Evolutionary conservation across 2,329 filamentous ascomycete genomes (phyloP), one percentile per base, ranked within the genome.

Genomic region (Gliomastix tumulicola): DNA sequence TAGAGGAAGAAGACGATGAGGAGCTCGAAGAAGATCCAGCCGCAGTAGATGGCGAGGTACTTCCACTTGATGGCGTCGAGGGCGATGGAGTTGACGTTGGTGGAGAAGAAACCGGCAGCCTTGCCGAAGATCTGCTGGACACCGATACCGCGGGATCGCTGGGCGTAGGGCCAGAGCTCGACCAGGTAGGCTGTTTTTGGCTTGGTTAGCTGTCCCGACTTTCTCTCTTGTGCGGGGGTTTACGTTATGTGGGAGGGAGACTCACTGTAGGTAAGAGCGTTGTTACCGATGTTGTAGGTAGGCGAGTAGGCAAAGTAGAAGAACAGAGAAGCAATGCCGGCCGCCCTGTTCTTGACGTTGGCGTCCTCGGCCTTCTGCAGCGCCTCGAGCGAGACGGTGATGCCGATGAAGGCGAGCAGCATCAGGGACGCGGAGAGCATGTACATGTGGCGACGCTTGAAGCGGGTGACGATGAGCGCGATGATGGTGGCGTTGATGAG

Each of bases 281-380:
- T 79, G 54, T 78, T 76, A 13, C 73, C 75, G 34, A 79, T 66
- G 44, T 78, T 78, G 50, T 79, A 79, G 41, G 57, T 62, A 2
- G 71, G 70, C 7, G 65, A 65, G 51, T 74, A 77, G 15, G 62
- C 57, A 42, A 74, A 77, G 47, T 71, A 74, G 53, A 74, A 78
- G 49, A 77, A 66, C 21, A 82, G 57, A 23, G 55, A 58, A 2
- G 65, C 55, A 18, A 60, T 55, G 21, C 53, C 58, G 8, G 63
- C 59, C 12, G 43, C 50, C 41, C 44, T 39, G 42, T 59, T 59
- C 10, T 43, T 37, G 18, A 45, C 49, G 9, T 47, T 43, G 8
- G 42, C 43, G 18, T 55, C 37, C n/a, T 52, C 40, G 5, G 58
- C 51, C 10, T 62, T 41, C 59, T 67, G 34, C 55, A 57, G 47